A percentile compares a stretch with the other conserved stretches of the same genome.
Evolutionary conservation across 2,329 filamentous ascomycete genomes (phyloP).

Genomic region (Penicillium sp.): DNA sequence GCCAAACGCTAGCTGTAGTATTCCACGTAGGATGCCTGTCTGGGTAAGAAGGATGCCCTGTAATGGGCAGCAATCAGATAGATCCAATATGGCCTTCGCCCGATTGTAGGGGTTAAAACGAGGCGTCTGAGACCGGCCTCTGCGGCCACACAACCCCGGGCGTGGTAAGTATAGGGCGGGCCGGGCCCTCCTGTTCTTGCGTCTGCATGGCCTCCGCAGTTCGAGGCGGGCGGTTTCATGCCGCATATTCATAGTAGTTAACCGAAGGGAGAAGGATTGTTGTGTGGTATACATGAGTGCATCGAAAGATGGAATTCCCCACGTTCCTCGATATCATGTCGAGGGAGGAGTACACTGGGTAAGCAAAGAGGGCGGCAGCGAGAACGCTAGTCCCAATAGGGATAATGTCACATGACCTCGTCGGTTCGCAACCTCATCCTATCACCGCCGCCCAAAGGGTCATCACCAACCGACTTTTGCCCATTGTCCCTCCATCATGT

Average conservation of each 20-base stretch:
- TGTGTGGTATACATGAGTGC: no score
- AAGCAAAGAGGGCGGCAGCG: no score
- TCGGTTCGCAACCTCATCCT: constrained; percentile 24
- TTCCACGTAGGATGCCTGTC: no score
- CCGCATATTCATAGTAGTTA: constrained; percentile 1
- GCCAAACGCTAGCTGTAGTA: constrained; percentile 10
- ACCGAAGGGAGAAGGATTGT: no score
- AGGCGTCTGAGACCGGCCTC: no score
- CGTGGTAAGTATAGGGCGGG: background rate
- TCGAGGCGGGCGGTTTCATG: constrained; percentile 1
- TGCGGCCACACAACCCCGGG: constrained; percentile 3
- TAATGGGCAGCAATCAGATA: constrained; percentile 7
- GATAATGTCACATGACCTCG: constrained; percentile 19
- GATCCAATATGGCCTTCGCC: constrained; percentile 5
- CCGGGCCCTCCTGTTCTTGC: background rate
- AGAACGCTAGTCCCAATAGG: constrained; percentile 18
- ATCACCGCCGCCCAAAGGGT: constrained; percentile 29
- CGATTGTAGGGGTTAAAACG: constrained; percentile 5
- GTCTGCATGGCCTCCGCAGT: background rate
- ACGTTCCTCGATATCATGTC: no score
- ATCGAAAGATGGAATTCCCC: no score
- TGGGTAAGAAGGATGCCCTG: background rate
- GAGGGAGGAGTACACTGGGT: no score
- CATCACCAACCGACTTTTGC: constrained; percentile 30
- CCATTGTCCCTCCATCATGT: constrained; percentile 39